These are phyloP conservation scores for Salvia miltiorrhiza DNA, from an alignment of 257 asterid genomes.

Conservation along the genomic window DNA sequence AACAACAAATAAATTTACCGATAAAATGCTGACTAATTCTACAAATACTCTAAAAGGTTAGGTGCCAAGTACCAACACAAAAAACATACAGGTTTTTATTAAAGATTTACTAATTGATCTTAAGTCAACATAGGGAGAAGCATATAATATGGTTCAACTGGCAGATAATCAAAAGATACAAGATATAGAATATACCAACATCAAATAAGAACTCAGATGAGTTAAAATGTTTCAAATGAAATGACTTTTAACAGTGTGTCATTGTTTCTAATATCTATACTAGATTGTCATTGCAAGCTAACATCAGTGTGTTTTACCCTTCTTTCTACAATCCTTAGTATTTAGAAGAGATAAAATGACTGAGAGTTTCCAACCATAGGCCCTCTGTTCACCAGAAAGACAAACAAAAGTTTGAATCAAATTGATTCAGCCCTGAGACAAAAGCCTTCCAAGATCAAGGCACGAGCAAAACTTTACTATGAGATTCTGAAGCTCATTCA, in stretches of 20 bases:
- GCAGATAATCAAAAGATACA: background rate
- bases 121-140: conserved; percentile 5
- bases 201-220: background rate
- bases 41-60: conserved; percentile 3
- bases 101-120: background rate
- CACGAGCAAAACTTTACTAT: background rate
- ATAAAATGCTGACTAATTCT: conserved; percentile 8
- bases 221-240: conserved; percentile 1
- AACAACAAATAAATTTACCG: conserved; percentile 24
- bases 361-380: conserved; percentile 6
- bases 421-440: background rate
- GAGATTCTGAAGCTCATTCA: background rate
- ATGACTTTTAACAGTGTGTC: background rate
- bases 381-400: background rate
- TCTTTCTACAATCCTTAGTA: background rate
- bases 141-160: background rate
- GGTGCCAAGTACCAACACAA: background rate
- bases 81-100: background rate
- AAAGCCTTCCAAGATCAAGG: background rate
- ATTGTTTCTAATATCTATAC: background rate
- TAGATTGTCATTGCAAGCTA: background rate
- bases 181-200: background rate
- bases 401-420: background rate
- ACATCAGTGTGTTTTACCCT: background rate
- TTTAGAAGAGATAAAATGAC: background rate